These are phyloP conservation scores for Salix brachista DNA, from an alignment of 345 rosid genomes.

Conservation along the genomic window DNA sequence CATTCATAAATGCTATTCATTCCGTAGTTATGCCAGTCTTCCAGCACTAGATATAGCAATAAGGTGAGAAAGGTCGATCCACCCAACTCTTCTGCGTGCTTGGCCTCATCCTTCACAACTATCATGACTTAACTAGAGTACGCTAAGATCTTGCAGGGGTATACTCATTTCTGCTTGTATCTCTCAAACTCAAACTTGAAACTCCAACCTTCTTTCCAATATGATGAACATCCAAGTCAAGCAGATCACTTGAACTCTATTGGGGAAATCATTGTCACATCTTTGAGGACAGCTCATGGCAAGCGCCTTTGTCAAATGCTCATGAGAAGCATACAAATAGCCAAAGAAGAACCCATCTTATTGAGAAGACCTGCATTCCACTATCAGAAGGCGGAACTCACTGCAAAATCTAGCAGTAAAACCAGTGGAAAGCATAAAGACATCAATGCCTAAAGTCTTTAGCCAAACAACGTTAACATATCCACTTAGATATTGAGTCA, in stretches of 20 bases:
- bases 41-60: slow-evolving; percentile 8
- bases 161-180: slow-evolving; percentile 8
- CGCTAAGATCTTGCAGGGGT: slow-evolving; percentile 18
- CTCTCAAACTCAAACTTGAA: slow-evolving; percentile 8
- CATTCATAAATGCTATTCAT: slow-evolving; percentile 4
- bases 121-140: slow-evolving; percentile 14
- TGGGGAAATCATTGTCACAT: not conserved
- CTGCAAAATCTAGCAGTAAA: not conserved
- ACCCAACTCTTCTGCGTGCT: slow-evolving; percentile 32
- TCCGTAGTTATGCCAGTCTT: slow-evolving; percentile 10
- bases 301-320: slow-evolving; percentile 6
- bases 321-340: slow-evolving; percentile 15
- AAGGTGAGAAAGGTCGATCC: slow-evolving; percentile 15
- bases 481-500: not conserved
- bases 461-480: slow-evolving; percentile 8
- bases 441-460: slow-evolving; percentile 12
- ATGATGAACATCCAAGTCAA: slow-evolving; percentile 3
- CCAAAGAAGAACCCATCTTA: slow-evolving; percentile 7
- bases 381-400: slow-evolving; percentile 25
- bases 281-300: slow-evolving; percentile 7
- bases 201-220: slow-evolving; percentile 13
- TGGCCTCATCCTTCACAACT: slow-evolving; percentile 19
- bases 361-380: slow-evolving; percentile 27
- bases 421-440: slow-evolving; percentile 22
- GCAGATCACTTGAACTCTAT: slow-evolving; percentile 9